Evolutionary conservation across 2,329 filamentous ascomycete species (phyloP).

Genomic region (Paraconiothyrium brasiliense): DNA sequence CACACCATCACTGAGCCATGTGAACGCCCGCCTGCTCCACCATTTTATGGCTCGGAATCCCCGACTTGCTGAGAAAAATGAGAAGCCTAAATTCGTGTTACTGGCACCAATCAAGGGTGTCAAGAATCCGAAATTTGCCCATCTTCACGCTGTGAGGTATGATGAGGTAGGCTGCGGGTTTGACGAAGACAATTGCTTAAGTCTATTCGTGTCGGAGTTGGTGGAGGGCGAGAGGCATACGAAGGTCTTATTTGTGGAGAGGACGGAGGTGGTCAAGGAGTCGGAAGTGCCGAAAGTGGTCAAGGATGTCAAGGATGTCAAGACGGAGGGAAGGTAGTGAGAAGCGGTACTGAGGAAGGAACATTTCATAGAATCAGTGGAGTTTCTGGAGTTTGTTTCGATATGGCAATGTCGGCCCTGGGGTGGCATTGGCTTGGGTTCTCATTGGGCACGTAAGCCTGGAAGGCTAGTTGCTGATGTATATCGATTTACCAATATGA

Average conservation of each 20-base stretch:
- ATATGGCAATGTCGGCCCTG: neutral
- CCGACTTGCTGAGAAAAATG: neutral
- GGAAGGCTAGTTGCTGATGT: too few species aligned
- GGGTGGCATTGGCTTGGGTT: too few species aligned
- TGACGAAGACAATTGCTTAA: conserved; percentile 9
- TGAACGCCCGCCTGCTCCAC: conserved; percentile 6
- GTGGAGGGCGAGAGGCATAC: conserved; percentile 3
- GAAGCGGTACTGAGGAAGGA: neutral
- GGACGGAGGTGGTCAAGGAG: conserved; percentile 1
- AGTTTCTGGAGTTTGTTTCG: neutral
- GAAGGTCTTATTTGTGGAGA: conserved; percentile 12
- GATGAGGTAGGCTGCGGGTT: conserved; percentile 14
- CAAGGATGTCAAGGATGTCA: neutral
- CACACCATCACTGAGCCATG: conserved; percentile 4
- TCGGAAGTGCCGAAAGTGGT: neutral
- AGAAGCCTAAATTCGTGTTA: neutral
- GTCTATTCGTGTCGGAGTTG: conserved; percentile 5
- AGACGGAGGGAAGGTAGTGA: neutral
- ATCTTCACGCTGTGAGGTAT: conserved; percentile 12
- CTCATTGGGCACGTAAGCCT: too few species aligned
- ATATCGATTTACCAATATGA: too few species aligned
- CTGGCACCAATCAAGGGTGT: neutral
- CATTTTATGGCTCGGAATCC: neutral
- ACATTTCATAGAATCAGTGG: neutral
- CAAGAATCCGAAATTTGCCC: conserved; percentile 13